Percentiles rank a stretch among this genome's conserved stretches.
Conservation (phyloP, 805 yeast genomes). For the Suhomyces xylopsoci region DNA sequence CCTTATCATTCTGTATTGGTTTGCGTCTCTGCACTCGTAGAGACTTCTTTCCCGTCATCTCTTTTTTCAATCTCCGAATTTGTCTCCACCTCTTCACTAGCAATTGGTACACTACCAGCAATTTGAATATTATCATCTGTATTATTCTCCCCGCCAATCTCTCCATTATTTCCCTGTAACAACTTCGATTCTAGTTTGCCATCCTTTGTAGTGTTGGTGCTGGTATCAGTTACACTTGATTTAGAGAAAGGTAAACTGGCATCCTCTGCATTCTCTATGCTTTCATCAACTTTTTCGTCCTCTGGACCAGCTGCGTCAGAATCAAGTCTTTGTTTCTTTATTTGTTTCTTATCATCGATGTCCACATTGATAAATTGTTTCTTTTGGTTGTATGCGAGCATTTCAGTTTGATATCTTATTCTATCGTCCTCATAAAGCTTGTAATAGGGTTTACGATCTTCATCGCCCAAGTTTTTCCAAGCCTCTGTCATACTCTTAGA, state of each 20-base stretch:
- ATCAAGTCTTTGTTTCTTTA: constrained; percentile 8
- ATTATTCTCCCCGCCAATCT: background rate
- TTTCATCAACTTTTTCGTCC: constrained; percentile 7
- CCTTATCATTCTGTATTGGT: background rate
- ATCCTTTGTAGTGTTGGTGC: background rate
- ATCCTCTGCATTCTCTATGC: background rate
- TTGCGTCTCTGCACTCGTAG: background rate
- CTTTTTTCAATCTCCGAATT: background rate
- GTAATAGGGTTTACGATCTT: constrained; percentile 68
- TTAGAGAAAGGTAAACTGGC: background rate
- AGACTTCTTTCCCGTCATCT: background rate
- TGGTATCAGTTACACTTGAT: background rate
- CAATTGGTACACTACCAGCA: background rate
- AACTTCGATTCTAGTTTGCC: background rate
- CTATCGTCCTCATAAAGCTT: constrained; percentile 77
- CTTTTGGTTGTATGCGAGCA: constrained; percentile 50
- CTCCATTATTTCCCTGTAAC: background rate
- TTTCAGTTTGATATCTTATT: constrained; percentile 68
- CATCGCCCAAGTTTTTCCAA: constrained; percentile 74
- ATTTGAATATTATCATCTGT: background rate
- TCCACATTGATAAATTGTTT: constrained; percentile 14
- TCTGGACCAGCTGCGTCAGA: constrained; percentile 4
- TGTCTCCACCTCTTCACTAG: background rate
- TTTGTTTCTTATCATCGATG: constrained; percentile 1
- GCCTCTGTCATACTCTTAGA: constrained; percentile 79